Percentiles rank a stretch among this genome's conserved stretches.
phyloP scores from a whole-genome alignment of 305 asterid genomes.

The Monarda citriodora region DNA sequence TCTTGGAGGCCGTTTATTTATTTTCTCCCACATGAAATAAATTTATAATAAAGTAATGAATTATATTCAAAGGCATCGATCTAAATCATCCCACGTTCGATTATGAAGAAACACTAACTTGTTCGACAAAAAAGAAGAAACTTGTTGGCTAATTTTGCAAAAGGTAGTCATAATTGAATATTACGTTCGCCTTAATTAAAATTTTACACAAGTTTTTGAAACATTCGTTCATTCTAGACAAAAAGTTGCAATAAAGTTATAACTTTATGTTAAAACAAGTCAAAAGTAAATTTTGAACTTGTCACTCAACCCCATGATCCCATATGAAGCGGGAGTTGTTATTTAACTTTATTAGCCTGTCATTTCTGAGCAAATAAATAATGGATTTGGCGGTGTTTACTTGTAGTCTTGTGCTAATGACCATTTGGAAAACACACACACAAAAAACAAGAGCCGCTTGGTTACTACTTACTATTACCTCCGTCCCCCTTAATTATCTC shows the following conservation, averaged over 20 bases:
- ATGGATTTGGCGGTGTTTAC: conserved; percentile 4
- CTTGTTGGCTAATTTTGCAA: not conserved
- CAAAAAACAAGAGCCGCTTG: not conserved
- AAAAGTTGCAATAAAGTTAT: not conserved
- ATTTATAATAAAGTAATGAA: too few species aligned
- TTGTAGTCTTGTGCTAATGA: too few species aligned
- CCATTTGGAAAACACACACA: not conserved
- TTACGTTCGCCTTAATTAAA: not conserved
- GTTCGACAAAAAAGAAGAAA: not conserved
- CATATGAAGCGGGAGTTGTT: not conserved
- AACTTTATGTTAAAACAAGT: not conserved
- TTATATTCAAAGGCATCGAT: too few species aligned
- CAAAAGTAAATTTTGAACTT: not conserved
- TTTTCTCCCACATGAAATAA: too few species aligned
- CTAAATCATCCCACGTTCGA: too few species aligned
- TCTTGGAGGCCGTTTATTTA: too few species aligned
- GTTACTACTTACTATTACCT: too few species aligned
- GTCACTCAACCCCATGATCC: conserved; percentile 4
- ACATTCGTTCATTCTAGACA: not conserved
- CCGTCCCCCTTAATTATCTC: too few species aligned
- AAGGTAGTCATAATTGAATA: conserved; percentile 2
- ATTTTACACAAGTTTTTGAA: not conserved
- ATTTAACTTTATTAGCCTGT: conserved; percentile 18
- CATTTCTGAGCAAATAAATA: not conserved
- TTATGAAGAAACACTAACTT: too few species aligned